Conservation (phyloP, 768 basidiomycete species). For the Hirschioporus abietinus region DNA sequence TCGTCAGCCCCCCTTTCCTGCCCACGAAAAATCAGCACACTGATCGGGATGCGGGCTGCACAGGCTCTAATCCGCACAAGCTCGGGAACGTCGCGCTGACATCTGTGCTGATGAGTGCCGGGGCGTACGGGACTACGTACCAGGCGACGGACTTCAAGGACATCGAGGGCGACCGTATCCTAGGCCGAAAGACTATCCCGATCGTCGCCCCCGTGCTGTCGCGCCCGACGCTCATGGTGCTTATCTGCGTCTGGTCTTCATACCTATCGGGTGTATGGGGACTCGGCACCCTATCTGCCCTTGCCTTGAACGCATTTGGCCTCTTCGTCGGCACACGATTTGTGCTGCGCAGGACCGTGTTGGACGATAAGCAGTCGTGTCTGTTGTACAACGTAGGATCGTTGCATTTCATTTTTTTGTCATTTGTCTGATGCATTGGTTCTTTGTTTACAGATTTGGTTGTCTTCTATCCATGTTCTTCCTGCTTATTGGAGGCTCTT, state of each 20-base stretch:
- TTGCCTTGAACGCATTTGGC: slow-evolving; percentile 14
- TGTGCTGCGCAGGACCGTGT: slow-evolving; percentile 10
- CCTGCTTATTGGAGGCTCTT: too few relatives aligned
- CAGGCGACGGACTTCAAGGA: slow-evolving; percentile 33
- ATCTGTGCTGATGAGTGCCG: slow-evolving; percentile 21
- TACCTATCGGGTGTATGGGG: slow-evolving; percentile 17
- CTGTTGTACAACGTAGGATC: slow-evolving; percentile 25
- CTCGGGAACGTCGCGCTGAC: slow-evolving; percentile 16
- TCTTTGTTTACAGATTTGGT: too few relatives aligned
- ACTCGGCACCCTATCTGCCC: slow-evolving; percentile 11
- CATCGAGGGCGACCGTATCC: slow-evolving; percentile 23
- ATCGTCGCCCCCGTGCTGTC: slow-evolving; percentile 15
- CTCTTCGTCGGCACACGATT: slow-evolving; percentile 19
- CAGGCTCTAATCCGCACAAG: not conserved
- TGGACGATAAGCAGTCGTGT: slow-evolving; percentile 22
- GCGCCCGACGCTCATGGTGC: slow-evolving; percentile 16
- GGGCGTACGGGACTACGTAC: slow-evolving; percentile 30
- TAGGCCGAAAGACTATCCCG: slow-evolving; percentile 27
- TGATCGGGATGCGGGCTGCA: too few relatives aligned
- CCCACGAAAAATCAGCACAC: too few relatives aligned
- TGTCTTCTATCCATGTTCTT: too few relatives aligned
- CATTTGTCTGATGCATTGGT: too few relatives aligned
- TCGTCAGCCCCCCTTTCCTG: too few relatives aligned
- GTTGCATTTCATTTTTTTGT: too few relatives aligned
- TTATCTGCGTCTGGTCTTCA: slow-evolving; percentile 19